A percentile compares a stretch with the other conserved stretches of the same genome.
Evolutionary conservation across 345 rosid species (phyloP).

Genomic region (Theobroma cacao): DNA sequence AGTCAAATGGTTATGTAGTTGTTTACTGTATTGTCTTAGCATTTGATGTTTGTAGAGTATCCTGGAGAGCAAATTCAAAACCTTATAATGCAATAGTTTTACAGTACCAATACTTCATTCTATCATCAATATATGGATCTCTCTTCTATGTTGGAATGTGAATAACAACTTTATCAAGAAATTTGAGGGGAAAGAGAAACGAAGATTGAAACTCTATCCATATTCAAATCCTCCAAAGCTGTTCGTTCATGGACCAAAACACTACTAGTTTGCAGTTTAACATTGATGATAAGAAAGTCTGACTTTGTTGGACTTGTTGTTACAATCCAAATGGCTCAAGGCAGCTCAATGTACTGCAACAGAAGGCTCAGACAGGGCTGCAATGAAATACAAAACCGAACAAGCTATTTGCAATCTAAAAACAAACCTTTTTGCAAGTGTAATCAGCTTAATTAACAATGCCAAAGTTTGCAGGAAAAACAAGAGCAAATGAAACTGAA

Average conservation of each 20-base stretch:
- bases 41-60: background rate
- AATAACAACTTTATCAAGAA: background rate
- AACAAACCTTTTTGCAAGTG: no score
- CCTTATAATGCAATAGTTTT: background rate
- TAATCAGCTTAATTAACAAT: no score
- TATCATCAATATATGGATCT: background rate
- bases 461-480: no score
- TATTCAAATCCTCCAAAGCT: background rate
- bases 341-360: no score
- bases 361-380: no score
- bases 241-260: background rate
- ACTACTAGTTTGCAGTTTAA: background rate
- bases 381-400: no score
- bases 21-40: background rate
- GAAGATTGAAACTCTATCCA: background rate
- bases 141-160: no score
- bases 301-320: no score
- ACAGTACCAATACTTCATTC: background rate
- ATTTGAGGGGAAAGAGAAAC: background rate
- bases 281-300: background rate
- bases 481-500: no score
- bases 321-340: no score
- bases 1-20: background rate
- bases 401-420: no score
- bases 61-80: background rate